Evolutionary conservation across 768 basidiomycete species (phyloP), one percentile per base, ranked within the genome.

Genomic region (Trametes coccinea): DNA sequence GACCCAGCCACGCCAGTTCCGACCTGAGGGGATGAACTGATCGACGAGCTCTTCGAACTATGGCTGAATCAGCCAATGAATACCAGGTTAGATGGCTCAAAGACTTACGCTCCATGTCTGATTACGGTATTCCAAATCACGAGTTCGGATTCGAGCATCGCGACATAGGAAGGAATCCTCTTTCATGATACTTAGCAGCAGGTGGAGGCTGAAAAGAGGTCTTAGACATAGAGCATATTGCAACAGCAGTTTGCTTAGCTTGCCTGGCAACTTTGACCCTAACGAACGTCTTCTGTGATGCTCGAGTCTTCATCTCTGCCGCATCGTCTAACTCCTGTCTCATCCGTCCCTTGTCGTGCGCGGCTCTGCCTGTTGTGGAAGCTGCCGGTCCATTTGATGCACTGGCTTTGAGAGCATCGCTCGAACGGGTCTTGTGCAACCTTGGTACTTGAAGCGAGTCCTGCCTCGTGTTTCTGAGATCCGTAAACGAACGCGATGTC

Each of bases 111-210:
- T 92, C 82, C 83, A 88, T 3, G 90, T 91, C 69, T 89, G 87
- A 66, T 92, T 92, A 60, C 85, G 85, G 72, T 91, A 94, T 66
- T 90, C 87, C 44, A 96, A 78, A 53, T 86, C 84, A 37, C 92
- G 86, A 4, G 92, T 93, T 62, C 84, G 84, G 71, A 95, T 90
- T 34, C 83, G 83, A 9, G 89, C 90, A 64, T 91, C 88, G 17
- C 84, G 85, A 62, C 87, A 92, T 56, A 91, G 87, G 70, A 97
- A 91, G 14, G 93, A 93, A 56, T 89, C 89, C 63, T 89, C 87
- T 70, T 90, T 90, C 72, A 86, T 84, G 65, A 92, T 87, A 69
- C 90, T 93, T 54, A 94, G 71, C 50, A 92, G 74, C 17, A 93
- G 73, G 64, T 89, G 84, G 48, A 91, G 77, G 68, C 90, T 92